Conservation (phyloP, 768 basidiomycete genomes). For the Auriculariales sp. region DNA sequence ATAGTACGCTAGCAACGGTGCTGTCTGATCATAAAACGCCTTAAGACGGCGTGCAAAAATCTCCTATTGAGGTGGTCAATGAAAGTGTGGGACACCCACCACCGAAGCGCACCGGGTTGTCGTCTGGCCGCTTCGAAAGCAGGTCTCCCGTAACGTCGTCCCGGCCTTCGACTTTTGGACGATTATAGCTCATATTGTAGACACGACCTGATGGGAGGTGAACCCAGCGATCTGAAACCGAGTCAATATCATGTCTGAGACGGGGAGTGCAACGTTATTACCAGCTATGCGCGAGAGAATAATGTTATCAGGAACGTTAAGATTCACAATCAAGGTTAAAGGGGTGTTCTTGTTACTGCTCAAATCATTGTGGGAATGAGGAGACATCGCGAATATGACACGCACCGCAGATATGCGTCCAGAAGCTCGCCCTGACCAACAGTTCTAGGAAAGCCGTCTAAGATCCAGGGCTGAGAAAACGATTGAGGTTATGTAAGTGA, state of each 20-base stretch:
- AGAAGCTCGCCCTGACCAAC: slow-evolving; percentile 69
- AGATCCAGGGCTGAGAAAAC: slow-evolving; percentile 60
- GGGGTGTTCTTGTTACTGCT: slow-evolving; percentile 45
- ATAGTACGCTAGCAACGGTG: slow-evolving; percentile 70
- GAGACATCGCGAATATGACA: background rate
- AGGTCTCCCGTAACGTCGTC: slow-evolving; percentile 84
- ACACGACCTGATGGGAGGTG: slow-evolving; percentile 79
- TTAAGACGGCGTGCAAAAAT: slow-evolving; percentile 61
- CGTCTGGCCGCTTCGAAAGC: slow-evolving; percentile 77
- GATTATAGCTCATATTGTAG: slow-evolving; percentile 83
- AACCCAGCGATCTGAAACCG: slow-evolving; percentile 57
- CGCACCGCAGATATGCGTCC: slow-evolving; percentile 56
- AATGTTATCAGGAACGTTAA: slow-evolving; percentile 78
- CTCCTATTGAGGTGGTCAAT: slow-evolving; percentile 31
- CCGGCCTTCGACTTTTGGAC: slow-evolving; percentile 58
- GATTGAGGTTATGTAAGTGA: background rate
- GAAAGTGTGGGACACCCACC: background rate
- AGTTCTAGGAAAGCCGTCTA: slow-evolving; percentile 88
- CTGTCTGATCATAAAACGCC: slow-evolving; percentile 67
- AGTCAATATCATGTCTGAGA: background rate
- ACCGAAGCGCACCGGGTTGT: slow-evolving; percentile 54
- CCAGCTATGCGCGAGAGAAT: slow-evolving; percentile 71
- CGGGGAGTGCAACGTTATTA: slow-evolving; percentile 2
- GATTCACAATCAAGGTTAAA: slow-evolving; percentile 68
- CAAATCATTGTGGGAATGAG: background rate